phyloP scores from a whole-genome alignment of 2,329 filamentous ascomycete species.

The Beauveria australis region DNA sequence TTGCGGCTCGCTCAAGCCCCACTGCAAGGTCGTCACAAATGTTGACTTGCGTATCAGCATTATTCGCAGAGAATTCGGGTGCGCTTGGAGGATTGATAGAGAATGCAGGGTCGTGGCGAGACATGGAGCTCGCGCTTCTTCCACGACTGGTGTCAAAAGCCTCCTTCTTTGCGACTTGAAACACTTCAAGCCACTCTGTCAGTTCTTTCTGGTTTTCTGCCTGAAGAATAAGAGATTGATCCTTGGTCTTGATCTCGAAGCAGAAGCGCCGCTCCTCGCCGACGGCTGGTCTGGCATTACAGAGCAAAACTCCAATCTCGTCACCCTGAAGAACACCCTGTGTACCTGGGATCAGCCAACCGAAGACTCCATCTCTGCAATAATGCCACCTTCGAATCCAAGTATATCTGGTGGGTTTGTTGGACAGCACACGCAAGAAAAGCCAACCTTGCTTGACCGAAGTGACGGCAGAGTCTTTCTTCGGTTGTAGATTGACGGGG shows the following conservation, averaged over 20 bases:
- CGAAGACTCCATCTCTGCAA: slow-evolving; percentile 90
- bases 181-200: slow-evolving; percentile 89
- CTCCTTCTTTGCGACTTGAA: slow-evolving; percentile 88
- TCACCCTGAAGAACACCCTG: slow-evolving; percentile 92
- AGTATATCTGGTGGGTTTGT: slow-evolving; percentile 80
- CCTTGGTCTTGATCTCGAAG: slow-evolving; percentile 98
- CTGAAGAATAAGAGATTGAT: slow-evolving; percentile 79
- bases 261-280: slow-evolving; percentile 93
- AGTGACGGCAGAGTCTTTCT: slow-evolving; percentile 40
- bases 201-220: slow-evolving; percentile 87
- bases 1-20: slow-evolving; percentile 51
- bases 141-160: slow-evolving; percentile 69
- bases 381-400: slow-evolving; percentile 96
- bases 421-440: slow-evolving; percentile 70
- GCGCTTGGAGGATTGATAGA: slow-evolving; percentile 82
- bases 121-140: slow-evolving; percentile 36
- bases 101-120: slow-evolving; percentile 67
- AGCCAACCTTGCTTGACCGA: slow-evolving; percentile 93
- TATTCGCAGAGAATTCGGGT: slow-evolving; percentile 82
- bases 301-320: slow-evolving; percentile 89
- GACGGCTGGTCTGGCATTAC: slow-evolving; percentile 83
- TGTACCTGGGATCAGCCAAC: slow-evolving; percentile 77
- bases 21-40: slow-evolving; percentile 41
- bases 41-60: slow-evolving; percentile 55
- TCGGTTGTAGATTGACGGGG: slow-evolving; percentile 54